These are phyloP conservation scores for Physcia stellaris DNA, from an alignment of 495 filamentous ascomycete species.

Conservation along the genomic window DNA sequence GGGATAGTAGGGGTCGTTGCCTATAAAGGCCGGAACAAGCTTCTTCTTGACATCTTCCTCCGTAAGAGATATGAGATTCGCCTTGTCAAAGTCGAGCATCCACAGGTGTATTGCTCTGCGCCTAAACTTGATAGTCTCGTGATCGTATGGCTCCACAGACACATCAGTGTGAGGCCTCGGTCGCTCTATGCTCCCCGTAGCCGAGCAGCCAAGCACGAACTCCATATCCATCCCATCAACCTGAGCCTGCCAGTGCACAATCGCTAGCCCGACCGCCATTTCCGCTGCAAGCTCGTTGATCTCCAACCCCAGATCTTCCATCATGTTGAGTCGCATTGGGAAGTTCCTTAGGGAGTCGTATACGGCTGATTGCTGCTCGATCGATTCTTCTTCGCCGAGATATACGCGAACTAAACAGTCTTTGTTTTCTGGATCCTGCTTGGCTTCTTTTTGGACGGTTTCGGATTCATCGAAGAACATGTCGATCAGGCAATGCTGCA, in stretches of 20 bases:
- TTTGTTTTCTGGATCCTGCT: conserved; percentile 14
- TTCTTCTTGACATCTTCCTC: conserved; percentile 18
- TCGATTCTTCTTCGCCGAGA: conserved; percentile 8
- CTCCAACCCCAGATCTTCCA: conserved; percentile 12
- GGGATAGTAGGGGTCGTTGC: conserved; percentile 31
- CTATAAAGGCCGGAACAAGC: conserved; percentile 22
- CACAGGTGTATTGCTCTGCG: conserved; percentile 18
- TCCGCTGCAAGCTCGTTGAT: conserved; percentile 7
- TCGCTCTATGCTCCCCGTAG: background rate
- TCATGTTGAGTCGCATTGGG: conserved; percentile 13
- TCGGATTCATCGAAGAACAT: conserved; percentile 13
- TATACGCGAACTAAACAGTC: conserved; percentile 17
- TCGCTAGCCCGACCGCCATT: conserved; percentile 20
- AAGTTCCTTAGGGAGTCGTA: conserved; percentile 18
- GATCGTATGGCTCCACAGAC: background rate
- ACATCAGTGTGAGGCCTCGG: background rate
- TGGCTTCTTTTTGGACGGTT: conserved; percentile 6
- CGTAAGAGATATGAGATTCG: conserved; percentile 20
- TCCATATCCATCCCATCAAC: conserved; percentile 20
- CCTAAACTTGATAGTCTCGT: background rate
- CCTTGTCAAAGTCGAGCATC: conserved; percentile 36
- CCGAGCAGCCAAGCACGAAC: conserved; percentile 19
- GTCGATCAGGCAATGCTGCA: conserved; percentile 10
- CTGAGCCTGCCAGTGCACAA: conserved; percentile 19
- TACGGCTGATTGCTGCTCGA: background rate